Evolutionary conservation across 768 basidiomycete species (phyloP).

Genomic region (Tylopilus plumbeoviolaceoides): DNA sequence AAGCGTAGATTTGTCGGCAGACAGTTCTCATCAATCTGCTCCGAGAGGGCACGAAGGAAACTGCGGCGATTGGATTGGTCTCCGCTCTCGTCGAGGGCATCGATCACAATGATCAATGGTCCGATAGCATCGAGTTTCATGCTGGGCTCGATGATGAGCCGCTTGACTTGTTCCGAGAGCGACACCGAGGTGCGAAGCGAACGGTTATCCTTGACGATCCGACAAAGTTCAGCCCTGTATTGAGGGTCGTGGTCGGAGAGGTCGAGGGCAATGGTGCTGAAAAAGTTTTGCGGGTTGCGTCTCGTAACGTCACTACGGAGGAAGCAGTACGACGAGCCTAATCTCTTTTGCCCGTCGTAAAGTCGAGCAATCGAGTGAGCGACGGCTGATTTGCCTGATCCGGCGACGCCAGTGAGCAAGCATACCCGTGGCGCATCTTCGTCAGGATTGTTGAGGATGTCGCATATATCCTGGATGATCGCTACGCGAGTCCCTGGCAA

Average conservation of each 20-base stretch:
- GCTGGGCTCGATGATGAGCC: slow-evolving; percentile 27
- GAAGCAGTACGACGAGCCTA: slow-evolving; percentile 34
- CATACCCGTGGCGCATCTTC: slow-evolving; percentile 20
- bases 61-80: slow-evolving; percentile 11
- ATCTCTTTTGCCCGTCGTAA: slow-evolving; percentile 23
- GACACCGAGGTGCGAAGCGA: slow-evolving; percentile 19
- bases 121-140: slow-evolving; percentile 21
- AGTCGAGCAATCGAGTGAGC: slow-evolving; percentile 28
- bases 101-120: slow-evolving; percentile 34
- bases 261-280: slow-evolving; percentile 33
- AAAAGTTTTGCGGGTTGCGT: slow-evolving; percentile 25
- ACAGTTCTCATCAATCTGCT: slow-evolving; percentile 5
- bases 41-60: slow-evolving; percentile 20
- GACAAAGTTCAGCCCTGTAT: slow-evolving; percentile 16
- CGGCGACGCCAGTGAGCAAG: slow-evolving; percentile 25
- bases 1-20: slow-evolving; percentile 25
- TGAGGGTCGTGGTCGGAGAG: slow-evolving; percentile 32
- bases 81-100: slow-evolving; percentile 32
- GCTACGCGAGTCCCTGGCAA: slow-evolving; percentile 19
- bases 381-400: slow-evolving; percentile 31
- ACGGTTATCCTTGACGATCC: slow-evolving; percentile 17
- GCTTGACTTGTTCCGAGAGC: slow-evolving; percentile 24
- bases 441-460: slow-evolving; percentile 11
- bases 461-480: slow-evolving; percentile 17
- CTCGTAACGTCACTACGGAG: slow-evolving; percentile 9